A percentile compares a stretch with the other conserved stretches of the same genome.
Evolutionary conservation across 306 rosid species (phyloP).

Genomic region (Ochetophila trinervis): DNA sequence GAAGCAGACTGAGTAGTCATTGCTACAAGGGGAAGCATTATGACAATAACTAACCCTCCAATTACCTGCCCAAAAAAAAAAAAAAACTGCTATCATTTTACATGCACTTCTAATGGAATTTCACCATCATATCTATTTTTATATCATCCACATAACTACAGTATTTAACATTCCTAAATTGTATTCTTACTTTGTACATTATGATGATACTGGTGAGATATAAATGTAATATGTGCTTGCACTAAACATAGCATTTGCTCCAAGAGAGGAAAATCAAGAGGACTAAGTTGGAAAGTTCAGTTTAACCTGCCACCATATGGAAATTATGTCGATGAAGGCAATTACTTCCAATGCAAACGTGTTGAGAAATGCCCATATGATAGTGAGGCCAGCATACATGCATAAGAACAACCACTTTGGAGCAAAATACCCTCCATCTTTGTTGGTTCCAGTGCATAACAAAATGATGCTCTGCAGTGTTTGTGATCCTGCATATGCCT

Average conservation of each 20-base stretch:
- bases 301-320: conserved; percentile 91
- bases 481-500: conserved; percentile 93
- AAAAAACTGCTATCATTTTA: neutral
- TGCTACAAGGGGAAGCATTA: conserved; percentile 73
- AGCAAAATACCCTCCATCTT: conserved; percentile 80
- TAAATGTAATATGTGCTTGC: too few relatives aligned
- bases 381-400: conserved; percentile 73
- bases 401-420: conserved; percentile 83
- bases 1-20: conserved; percentile 63
- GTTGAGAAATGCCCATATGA: conserved; percentile 81
- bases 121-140: too few relatives aligned
- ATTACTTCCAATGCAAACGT: conserved; percentile 77
- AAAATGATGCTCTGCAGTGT: conserved; percentile 72
- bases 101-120: too few relatives aligned
- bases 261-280: neutral
- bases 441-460: conserved; percentile 67
- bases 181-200: too few relatives aligned
- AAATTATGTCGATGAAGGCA: conserved; percentile 68
- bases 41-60: conserved; percentile 73
- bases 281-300: neutral
- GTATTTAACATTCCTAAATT: too few relatives aligned
- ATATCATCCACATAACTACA: too few relatives aligned
- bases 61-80: conserved; percentile 47
- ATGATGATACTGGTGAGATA: too few relatives aligned
- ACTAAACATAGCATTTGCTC: too few relatives aligned